These are phyloP conservation scores for Auricularia sp. DNA, from an alignment of 768 basidiomycete species.

Conservation along the genomic window DNA sequence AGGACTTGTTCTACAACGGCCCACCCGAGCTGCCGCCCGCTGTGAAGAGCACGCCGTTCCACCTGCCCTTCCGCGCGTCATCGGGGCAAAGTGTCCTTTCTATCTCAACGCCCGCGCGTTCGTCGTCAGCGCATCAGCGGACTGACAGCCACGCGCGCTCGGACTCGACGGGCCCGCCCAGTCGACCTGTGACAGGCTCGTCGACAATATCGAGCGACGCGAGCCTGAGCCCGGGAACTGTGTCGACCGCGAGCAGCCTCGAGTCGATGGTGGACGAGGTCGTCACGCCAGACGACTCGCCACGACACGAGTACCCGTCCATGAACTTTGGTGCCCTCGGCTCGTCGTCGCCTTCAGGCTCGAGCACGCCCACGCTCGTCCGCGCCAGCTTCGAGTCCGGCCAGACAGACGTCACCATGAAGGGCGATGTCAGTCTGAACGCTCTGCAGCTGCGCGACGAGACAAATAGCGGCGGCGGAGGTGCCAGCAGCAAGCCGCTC, in stretches of 20 bases:
- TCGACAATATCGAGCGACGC: not conserved
- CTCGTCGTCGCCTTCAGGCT: not conserved
- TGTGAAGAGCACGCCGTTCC: not conserved
- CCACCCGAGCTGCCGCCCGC: not conserved
- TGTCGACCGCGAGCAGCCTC: not conserved
- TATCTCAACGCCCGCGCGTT: not conserved
- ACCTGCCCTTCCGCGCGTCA: not conserved
- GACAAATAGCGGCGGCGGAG: not conserved
- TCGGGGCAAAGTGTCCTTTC: not conserved
- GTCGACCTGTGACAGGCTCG: not conserved
- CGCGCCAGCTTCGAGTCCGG: not conserved
- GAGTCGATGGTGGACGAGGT: not conserved
- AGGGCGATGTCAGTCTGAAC: not conserved
- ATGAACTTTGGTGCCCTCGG: not conserved
- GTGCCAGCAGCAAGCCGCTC: not conserved
- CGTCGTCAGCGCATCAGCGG: not conserved
- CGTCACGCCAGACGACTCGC: not conserved
- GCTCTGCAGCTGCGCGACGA: no score
- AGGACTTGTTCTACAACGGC: not conserved
- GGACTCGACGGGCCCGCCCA: not conserved
- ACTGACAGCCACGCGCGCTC: not conserved
- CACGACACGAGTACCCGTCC: not conserved
- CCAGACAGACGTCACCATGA: not conserved
- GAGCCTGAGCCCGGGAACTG: not conserved
- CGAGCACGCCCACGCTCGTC: not conserved